These are phyloP conservation scores for Sextonia rubra DNA, from an alignment of 164 flowering plant genomes.

Conservation along the genomic window DNA sequence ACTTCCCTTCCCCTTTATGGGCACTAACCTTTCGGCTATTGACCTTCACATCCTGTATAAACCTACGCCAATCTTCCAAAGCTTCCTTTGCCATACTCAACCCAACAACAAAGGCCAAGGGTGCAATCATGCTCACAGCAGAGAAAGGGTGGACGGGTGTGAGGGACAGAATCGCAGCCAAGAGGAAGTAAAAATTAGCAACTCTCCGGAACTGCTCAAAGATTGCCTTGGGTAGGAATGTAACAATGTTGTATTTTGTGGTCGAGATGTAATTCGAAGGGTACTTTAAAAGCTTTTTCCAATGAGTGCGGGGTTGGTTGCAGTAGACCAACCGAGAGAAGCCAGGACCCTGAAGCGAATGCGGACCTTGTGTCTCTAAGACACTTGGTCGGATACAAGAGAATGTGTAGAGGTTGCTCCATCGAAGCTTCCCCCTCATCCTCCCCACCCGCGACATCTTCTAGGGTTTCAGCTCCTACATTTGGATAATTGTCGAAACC, in stretches of 20 bases:
- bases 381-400: slow-evolving; percentile 33
- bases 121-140: slow-evolving; percentile 43
- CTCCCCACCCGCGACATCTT: slow-evolving; percentile 26
- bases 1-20: slow-evolving; percentile 53
- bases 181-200: slow-evolving; percentile 43
- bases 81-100: slow-evolving; percentile 51
- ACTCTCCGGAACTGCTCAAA: slow-evolving; percentile 51
- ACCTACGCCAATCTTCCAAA: slow-evolving; percentile 46
- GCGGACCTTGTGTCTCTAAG: slow-evolving; percentile 20
- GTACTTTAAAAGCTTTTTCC: slow-evolving; percentile 32
- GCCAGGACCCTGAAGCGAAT: slow-evolving; percentile 31
- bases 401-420: slow-evolving; percentile 49
- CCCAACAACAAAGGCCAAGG: slow-evolving; percentile 44
- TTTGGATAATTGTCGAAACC: background rate
- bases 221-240: slow-evolving; percentile 45
- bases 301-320: slow-evolving; percentile 36
- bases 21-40: slow-evolving; percentile 64
- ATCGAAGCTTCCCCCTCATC: slow-evolving; percentile 33
- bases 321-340: slow-evolving; percentile 36
- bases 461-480: slow-evolving; percentile 10
- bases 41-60: slow-evolving; percentile 64
- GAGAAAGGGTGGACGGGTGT: slow-evolving; percentile 38
- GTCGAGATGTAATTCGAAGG: slow-evolving; percentile 35
- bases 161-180: slow-evolving; percentile 37
- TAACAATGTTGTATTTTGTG: slow-evolving; percentile 37